Conservation (phyloP, 2,329 filamentous ascomycete species). For the Zasmidium citrigriseum region DNA sequence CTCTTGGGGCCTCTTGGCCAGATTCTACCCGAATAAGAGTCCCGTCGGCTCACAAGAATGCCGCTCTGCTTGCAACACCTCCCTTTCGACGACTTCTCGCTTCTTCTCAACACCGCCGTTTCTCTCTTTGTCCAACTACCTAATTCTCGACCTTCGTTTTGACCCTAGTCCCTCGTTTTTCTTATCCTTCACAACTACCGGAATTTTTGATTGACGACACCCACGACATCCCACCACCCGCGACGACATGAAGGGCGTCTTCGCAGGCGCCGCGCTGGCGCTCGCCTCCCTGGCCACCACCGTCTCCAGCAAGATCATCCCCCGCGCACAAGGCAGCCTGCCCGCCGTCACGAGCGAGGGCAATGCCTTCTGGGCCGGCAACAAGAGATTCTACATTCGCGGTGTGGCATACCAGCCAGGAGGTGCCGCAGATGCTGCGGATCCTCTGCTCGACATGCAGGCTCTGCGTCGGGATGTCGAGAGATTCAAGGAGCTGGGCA, state of each 20-base stretch:
- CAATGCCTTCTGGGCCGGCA: slow-evolving; percentile 57
- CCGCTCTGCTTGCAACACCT: too few relatives aligned
- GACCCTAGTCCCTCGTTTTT: not conserved
- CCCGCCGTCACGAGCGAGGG: slow-evolving; percentile 28
- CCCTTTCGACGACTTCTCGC: not conserved
- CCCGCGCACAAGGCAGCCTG: slow-evolving; percentile 20
- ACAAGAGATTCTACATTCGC: slow-evolving; percentile 61
- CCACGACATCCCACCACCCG: slow-evolving; percentile 1
- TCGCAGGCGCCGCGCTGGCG: slow-evolving; percentile 20
- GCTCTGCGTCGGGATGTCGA: slow-evolving; percentile 76
- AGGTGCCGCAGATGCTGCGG: slow-evolving; percentile 62
- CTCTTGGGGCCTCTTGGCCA: not conserved
- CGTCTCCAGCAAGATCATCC: slow-evolving; percentile 16
- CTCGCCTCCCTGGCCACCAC: slow-evolving; percentile 18
- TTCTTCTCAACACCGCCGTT: not conserved
- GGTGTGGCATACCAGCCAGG: slow-evolving; percentile 58
- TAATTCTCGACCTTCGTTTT: not conserved
- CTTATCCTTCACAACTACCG: not conserved
- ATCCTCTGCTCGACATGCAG: slow-evolving; percentile 71
- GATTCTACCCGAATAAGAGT: not conserved
- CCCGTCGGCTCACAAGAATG: too few relatives aligned
- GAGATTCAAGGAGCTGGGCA: slow-evolving; percentile 77
- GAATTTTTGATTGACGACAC: not conserved
- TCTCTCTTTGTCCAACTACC: not conserved
- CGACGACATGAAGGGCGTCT: slow-evolving; percentile 21